Base-by-base conservation (phyloP, 2,329 filamentous ascomycete species). In the Mollisiaceae sp. region DNA sequence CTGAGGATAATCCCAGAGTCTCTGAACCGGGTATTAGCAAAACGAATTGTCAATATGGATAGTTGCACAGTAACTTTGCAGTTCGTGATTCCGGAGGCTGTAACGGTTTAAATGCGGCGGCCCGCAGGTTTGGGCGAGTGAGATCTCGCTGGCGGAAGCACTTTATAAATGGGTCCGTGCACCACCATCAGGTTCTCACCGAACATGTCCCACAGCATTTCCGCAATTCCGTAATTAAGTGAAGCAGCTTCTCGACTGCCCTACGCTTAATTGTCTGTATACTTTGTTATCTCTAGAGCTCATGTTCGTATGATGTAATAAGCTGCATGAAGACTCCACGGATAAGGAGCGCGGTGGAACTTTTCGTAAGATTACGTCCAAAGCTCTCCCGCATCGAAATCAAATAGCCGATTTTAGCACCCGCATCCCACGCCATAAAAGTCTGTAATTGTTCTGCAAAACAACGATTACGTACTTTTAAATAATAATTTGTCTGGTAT, bases 11-110 rank as follows among this genome's bases (percentile, higher is more conserved):
- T 18, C n/a, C 41, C n/a, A n/a, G n/a, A 50, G 20, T 24, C n/a
- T 20, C 2, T 24, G 43, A 50, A 50, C 11, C n/a, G n/a, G 45
- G 22, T 24, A 50, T 50, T 50, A 50, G 20, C 2, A 50, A 50
- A n/a, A 50, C 12, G 45, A 4, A 50, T 50, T 20, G n/a, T 12
- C 45, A 50, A 50, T 50, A n/a, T 50, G 45, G n/a, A 50, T 50
- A 32, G 27, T 32, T 32, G 27, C 27, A 32, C 6, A 6, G 27
- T 32, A 32, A 32, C 27, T 3, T 6, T 32, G 27, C 3, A 3
- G 27, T 32, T 32, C 27, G 15, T 43, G 15, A 43, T 6, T 43
- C 41, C n/a, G 41, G 15, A 43, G 41, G 41, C n/a, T 43, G 41
- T 18, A 8, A 18, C 41, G n/a, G 41, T 6, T 43, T 18, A n/a